Evolutionary conservation across 1,139 yeast genomes (phyloP).

Genomic region (Kodamaea derodonti): DNA sequence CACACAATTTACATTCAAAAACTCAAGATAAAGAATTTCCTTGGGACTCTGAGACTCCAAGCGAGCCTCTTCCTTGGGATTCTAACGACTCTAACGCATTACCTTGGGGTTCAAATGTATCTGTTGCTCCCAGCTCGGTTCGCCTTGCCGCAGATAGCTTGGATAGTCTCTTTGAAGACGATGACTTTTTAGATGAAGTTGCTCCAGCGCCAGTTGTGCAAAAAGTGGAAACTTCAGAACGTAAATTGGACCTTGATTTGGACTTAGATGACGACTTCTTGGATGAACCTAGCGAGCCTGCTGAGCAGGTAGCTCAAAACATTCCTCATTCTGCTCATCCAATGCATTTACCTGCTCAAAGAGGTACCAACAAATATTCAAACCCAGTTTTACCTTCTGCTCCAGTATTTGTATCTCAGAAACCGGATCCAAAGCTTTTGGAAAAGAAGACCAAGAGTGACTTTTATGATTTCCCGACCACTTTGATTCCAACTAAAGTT

Average conservation of each 20-base stretch:
- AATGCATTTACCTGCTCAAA: neutral
- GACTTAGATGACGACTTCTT: conserved; percentile 36
- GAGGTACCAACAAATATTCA: neutral
- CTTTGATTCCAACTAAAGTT: conserved; percentile 42
- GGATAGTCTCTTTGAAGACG: conserved; percentile 14
- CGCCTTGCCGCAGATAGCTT: neutral
- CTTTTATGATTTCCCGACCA: conserved; percentile 78
- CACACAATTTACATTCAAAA: no score
- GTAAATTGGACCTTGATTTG: conserved; percentile 48
- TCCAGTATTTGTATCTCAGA: neutral
- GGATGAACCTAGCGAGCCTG: conserved; percentile 10
- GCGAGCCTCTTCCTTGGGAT: neutral
- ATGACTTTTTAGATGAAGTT: conserved; percentile 13
- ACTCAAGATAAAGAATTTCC: neutral
- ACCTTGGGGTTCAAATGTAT: neutral
- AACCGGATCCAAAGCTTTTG: neutral
- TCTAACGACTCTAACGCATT: neutral
- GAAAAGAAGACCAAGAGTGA: conserved; percentile 55
- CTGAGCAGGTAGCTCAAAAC: neutral
- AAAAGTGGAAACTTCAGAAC: neutral
- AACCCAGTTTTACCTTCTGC: conserved; percentile 1
- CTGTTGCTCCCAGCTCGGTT: neutral
- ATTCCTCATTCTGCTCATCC: neutral
- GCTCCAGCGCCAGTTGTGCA: neutral
- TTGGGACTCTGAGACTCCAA: conserved; percentile 1